Evolutionary conservation across 2,329 filamentous ascomycete genomes (phyloP).

Genomic region (Hortaea sp.): DNA sequence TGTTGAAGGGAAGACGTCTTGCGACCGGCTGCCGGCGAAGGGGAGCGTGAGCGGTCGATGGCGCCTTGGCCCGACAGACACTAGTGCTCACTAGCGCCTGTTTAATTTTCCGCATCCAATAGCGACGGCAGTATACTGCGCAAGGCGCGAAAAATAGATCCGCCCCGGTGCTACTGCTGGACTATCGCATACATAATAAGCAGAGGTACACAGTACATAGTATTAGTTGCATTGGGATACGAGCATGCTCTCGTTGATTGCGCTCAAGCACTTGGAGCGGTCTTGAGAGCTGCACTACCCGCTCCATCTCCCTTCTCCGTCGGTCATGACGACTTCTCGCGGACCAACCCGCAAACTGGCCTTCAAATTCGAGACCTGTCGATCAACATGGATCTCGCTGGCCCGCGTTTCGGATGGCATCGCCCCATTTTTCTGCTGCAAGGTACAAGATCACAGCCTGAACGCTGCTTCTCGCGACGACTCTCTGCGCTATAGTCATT

Average conservation of each 20-base stretch:
- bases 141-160: not conserved
- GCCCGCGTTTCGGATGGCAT: not conserved
- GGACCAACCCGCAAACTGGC: not conserved
- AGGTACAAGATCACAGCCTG: too few relatives aligned
- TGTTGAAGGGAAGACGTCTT: not conserved
- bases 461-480: too few relatives aligned
- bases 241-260: not conserved
- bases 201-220: not conserved
- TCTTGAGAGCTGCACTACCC: not conserved
- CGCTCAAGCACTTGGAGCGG: too few relatives aligned
- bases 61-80: not conserved
- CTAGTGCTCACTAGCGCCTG: not conserved
- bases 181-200: not conserved
- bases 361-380: not conserved
- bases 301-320: not conserved
- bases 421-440: too few relatives aligned
- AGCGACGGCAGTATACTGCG: not conserved
- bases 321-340: not conserved
- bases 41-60: not conserved
- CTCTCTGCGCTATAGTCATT: too few relatives aligned
- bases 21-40: not conserved
- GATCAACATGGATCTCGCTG: not conserved
- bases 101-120: not conserved
- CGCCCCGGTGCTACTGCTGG: not conserved
- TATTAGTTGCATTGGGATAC: too few relatives aligned